Evolutionary conservation across 352 stramenopile species (phyloP).

Genomic region (Globisporangium paddicum): DNA sequence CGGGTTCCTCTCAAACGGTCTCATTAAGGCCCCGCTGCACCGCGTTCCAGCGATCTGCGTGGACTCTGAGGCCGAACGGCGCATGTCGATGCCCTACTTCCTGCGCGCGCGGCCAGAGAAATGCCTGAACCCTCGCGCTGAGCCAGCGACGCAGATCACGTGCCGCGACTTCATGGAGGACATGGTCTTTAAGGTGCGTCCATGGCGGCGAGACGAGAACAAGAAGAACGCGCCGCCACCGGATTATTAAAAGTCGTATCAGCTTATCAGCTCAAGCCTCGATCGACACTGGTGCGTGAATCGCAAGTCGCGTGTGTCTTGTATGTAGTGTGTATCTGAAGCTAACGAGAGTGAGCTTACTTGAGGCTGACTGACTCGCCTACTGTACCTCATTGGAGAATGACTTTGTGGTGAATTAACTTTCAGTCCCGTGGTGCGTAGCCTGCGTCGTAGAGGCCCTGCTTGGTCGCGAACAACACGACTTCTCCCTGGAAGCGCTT

Average conservation of each 20-base stretch:
- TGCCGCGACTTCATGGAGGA: conserved; percentile 85
- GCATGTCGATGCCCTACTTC: conserved; percentile 88
- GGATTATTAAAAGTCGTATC: conserved; percentile 37
- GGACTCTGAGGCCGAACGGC: conserved; percentile 42
- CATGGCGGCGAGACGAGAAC: conserved; percentile 52
- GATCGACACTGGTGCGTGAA: too few relatives aligned
- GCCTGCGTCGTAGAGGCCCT: conserved; percentile 26
- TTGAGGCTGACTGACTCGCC: too few relatives aligned
- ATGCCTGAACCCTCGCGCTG: conserved; percentile 53
- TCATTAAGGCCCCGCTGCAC: conserved; percentile 68
- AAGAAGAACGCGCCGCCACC: conserved; percentile 32
- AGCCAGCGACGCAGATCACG: conserved; percentile 34
- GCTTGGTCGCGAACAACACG: background rate
- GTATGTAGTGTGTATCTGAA: too few relatives aligned
- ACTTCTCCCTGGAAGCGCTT: background rate
- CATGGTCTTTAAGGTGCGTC: conserved; percentile 70
- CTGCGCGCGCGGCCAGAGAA: conserved; percentile 47
- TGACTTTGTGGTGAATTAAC: background rate
- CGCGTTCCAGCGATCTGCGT: conserved; percentile 71
- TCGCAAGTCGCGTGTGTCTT: too few relatives aligned
- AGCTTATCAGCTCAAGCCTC: background rate
- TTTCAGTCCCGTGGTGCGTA: conserved; percentile 12
- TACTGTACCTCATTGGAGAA: background rate
- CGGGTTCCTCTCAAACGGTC: conserved; percentile 63
- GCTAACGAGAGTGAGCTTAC: too few relatives aligned